These are phyloP conservation scores for Cercospora citrullina DNA, from an alignment of 2,329 filamentous ascomycete genomes.

Conservation along the genomic window DNA sequence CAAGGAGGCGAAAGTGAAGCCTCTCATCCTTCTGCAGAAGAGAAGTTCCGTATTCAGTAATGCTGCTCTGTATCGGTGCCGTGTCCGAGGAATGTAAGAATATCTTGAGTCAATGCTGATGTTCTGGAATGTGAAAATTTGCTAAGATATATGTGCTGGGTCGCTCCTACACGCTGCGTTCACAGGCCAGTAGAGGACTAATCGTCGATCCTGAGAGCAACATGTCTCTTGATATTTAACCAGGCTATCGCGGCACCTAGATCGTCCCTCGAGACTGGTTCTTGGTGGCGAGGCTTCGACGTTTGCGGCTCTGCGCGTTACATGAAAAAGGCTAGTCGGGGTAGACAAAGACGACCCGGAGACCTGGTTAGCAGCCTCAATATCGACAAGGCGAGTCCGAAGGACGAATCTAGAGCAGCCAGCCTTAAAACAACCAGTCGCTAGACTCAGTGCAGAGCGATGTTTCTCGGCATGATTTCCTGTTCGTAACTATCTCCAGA, in stretches of 20 bases:
- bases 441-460: slow-evolving; percentile 8
- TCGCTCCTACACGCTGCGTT: background rate
- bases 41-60: slow-evolving; percentile 25
- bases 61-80: slow-evolving; percentile 9
- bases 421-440: background rate
- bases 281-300: slow-evolving; percentile 10
- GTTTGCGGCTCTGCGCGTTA: slow-evolving; percentile 17
- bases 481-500: background rate
- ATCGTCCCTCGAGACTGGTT: background rate
- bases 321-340: slow-evolving; percentile 10
- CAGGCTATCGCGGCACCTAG: background rate
- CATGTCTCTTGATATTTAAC: slow-evolving; percentile 8
- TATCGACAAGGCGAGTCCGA: background rate
- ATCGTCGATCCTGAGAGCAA: background rate
- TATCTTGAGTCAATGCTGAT: background rate
- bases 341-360: slow-evolving; percentile 10
- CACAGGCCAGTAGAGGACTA: background rate
- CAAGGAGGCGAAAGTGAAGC: slow-evolving; percentile 24
- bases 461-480: background rate
- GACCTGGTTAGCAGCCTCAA: slow-evolving; percentile 1
- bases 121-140: slow-evolving; percentile 23
- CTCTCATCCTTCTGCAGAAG: slow-evolving; percentile 28
- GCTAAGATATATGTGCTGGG: slow-evolving; percentile 12
- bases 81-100: slow-evolving; percentile 20
- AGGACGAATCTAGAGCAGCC: slow-evolving; percentile 6